Base-by-base conservation (phyloP, 2,329 filamentous ascomycete species). In the Sporothrix schenckii region DNA sequence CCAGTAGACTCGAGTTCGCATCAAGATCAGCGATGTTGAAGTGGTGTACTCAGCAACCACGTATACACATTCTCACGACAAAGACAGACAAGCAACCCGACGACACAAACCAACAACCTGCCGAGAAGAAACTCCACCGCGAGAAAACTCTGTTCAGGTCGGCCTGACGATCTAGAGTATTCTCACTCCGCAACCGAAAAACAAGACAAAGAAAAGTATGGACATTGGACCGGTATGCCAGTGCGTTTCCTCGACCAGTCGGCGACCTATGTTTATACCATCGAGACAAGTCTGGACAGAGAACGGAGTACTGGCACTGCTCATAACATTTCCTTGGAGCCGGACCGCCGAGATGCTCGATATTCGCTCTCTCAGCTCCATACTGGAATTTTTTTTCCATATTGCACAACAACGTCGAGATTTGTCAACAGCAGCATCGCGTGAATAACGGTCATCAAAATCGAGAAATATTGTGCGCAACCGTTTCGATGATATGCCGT, bases 1-100 rank as follows among this genome's bases (percentile, higher is more conserved):
- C 16, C 7, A 34, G 34, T 34, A 34, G 5, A 47, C 54, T 14
- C 11, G 39, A 27, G 16, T 27, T 13, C 21, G 49, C 41, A 65
- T 41, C 41, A 49, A 47, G 41, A 65, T 47, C 41, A 47, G 60
- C 41, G 3, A 10, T 21, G 3, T 50, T 24, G 21, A 50, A 24
- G 16, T 14, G 7, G 34, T 21, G 30, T 47, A 10, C 63, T 66
- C 47, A 66, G 63, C 63, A 66, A 53, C 61, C 61, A 34, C 19
- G 7, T 44, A 21, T n/a, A 13, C 21, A 3, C 16, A 34, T 6
- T 30, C 30, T 24, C 16, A 52, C 47, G 63, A 66, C 44, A 39
- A 68, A 58, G 27, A 30, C 34, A 19, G 52, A 1, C 14, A 49
- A 52, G 41, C 24, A 60, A 52, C 2, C 9, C 34, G 34, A 68